Percentiles rank a stretch among this genome's conserved stretches.
These are phyloP conservation scores for Fragilariopsis cylindrus DNA, from an alignment of 108 stramenopile species.

Conservation along the genomic window DNA sequence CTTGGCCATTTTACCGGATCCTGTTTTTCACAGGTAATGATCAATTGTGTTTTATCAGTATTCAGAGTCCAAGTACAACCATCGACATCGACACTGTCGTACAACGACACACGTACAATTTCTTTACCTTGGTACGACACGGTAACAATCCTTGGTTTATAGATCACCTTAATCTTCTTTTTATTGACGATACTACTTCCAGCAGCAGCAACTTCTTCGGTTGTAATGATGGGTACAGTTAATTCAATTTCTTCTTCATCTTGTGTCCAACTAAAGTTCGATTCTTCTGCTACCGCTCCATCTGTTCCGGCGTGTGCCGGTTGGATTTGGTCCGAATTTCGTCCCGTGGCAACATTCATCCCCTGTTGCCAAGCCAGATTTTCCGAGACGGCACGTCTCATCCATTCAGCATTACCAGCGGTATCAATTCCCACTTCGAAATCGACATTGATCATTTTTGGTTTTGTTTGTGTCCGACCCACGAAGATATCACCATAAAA, in stretches of 20 bases:
- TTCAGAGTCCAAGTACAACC: constrained; percentile 85
- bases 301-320: constrained; percentile 58
- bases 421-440: constrained; percentile 52
- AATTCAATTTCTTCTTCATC: constrained; percentile 75
- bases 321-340: constrained; percentile 31
- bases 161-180: constrained; percentile 53
- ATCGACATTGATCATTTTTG: constrained; percentile 39
- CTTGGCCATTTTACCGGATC: too few relatives aligned
- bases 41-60: constrained; percentile 19
- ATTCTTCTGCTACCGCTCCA: constrained; percentile 61
- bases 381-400: constrained; percentile 62
- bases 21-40: too few relatives aligned
- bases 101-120: constrained; percentile 32
- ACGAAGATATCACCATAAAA: constrained; percentile 87
- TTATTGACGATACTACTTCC: constrained; percentile 1
- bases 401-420: constrained; percentile 55
- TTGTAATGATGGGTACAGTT: constrained; percentile 30
- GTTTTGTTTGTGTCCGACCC: constrained; percentile 54
- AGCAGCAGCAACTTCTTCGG: background rate
- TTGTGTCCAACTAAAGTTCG: constrained; percentile 68
- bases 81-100: constrained; percentile 64
- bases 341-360: constrained; percentile 58
- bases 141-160: constrained; percentile 40
- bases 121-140: constrained; percentile 40
- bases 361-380: constrained; percentile 65